Evolutionary conservation across 805 yeast genomes (phyloP).

Genomic region (Blastobotrys americana): DNA sequence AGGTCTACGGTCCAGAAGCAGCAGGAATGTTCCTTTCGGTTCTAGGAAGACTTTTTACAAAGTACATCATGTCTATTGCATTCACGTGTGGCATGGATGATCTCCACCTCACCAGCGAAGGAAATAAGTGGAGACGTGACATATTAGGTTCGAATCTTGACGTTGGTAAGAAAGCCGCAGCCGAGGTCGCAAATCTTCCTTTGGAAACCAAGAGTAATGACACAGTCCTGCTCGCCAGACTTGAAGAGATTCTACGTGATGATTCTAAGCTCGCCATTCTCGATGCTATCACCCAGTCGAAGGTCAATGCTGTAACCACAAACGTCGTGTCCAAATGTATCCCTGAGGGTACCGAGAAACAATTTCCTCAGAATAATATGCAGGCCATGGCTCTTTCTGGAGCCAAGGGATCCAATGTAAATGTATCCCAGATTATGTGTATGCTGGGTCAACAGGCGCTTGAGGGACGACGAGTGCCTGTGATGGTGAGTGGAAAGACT

Average conservation of each 20-base stretch:
- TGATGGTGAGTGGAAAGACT: slow-evolving; percentile 97
- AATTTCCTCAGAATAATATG: slow-evolving; percentile 94
- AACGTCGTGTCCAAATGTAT: slow-evolving; percentile 90
- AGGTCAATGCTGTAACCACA: slow-evolving; percentile 88
- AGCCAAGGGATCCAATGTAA: slow-evolving; percentile 97
- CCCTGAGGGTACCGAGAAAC: slow-evolving; percentile 92
- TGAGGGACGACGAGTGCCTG: slow-evolving; percentile 99
- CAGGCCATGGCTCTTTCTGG: slow-evolving; percentile 99
- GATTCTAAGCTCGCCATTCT: slow-evolving; percentile 84
- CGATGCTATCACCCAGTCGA: slow-evolving; percentile 92
- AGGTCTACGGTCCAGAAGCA: slow-evolving; percentile 82
- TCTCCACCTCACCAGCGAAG: slow-evolving; percentile 81
- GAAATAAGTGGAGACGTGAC: slow-evolving; percentile 82
- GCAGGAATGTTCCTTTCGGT: slow-evolving; percentile 89
- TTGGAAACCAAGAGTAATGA: slow-evolving; percentile 43
- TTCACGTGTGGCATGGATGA: slow-evolving; percentile 99
- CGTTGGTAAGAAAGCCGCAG: slow-evolving; percentile 86
- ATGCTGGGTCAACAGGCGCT: slow-evolving; percentile 96
- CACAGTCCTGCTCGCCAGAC: slow-evolving; percentile 73
- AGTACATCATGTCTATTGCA: slow-evolving; percentile 84
- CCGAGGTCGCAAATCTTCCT: slow-evolving; percentile 84
- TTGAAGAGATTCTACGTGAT: slow-evolving; percentile 93
- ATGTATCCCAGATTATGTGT: slow-evolving; percentile 99
- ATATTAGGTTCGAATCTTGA: slow-evolving; percentile 71
- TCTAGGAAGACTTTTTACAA: slow-evolving; percentile 91